Conservation (phyloP, 306 rosid genomes). For the Glycine latifolia region DNA sequence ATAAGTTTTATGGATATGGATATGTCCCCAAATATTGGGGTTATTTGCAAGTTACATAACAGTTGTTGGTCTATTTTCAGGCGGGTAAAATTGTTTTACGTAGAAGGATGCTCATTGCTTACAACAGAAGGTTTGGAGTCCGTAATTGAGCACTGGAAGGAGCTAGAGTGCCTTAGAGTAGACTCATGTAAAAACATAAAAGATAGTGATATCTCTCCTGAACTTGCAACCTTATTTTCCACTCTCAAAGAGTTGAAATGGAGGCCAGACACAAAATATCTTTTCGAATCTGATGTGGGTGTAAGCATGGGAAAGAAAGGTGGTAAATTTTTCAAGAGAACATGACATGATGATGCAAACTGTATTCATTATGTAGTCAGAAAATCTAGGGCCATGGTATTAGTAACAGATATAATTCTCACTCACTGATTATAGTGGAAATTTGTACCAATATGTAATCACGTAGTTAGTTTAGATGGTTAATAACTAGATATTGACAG, state of each 20-base stretch:
- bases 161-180: slow-evolving; percentile 75
- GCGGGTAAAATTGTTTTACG: slow-evolving; percentile 68
- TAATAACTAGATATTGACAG: slow-evolving; percentile 42
- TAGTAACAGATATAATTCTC: neutral
- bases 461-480: slow-evolving; percentile 52
- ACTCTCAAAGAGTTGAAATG: slow-evolving; percentile 81
- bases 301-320: slow-evolving; percentile 81
- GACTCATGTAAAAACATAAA: slow-evolving; percentile 81
- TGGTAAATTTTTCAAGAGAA: slow-evolving; percentile 72
- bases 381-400: slow-evolving; percentile 40
- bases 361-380: slow-evolving; percentile 49
- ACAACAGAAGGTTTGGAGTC: slow-evolving; percentile 80
- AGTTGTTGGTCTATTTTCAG: slow-evolving; percentile 54
- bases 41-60: neutral
- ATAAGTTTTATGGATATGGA: slow-evolving; percentile 26
- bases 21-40: neutral
- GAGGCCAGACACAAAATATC: slow-evolving; percentile 78
- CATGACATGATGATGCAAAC: slow-evolving; percentile 47
- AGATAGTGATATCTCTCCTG: slow-evolving; percentile 73
- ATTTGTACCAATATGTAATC: slow-evolving; percentile 52
- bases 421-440: slow-evolving; percentile 42
- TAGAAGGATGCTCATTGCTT: slow-evolving; percentile 86
- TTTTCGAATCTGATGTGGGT: slow-evolving; percentile 62
- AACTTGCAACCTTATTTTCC: slow-evolving; percentile 67
- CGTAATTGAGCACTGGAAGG: slow-evolving; percentile 73